Percentiles rank a stretch among this genome's conserved stretches.
Conservation (phyloP, 192 early-diverging fungal genomes). For the Backusella tarrabulga region DNA sequence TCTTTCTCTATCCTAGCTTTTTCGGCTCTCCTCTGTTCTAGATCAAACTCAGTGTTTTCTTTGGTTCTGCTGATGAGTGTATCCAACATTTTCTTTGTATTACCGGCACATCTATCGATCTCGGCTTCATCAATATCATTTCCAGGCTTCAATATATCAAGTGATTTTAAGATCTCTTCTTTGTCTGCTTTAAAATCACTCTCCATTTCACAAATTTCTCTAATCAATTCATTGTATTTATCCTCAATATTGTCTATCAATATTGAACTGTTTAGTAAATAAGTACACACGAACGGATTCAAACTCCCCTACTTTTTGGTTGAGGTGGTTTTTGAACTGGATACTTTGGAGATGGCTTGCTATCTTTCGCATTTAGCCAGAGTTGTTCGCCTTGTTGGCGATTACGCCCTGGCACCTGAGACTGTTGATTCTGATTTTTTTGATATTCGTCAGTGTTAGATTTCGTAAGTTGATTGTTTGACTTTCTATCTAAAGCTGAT, state of each 20-base stretch:
- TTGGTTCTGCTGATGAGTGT: not conserved
- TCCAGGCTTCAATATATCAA: not conserved
- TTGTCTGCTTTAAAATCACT: not conserved
- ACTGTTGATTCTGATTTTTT: not conserved
- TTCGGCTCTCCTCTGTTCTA: not conserved
- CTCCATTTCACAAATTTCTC: not conserved
- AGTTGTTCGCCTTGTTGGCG: not conserved
- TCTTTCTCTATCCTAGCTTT: not conserved
- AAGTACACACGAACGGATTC: not conserved
- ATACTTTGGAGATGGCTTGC: not conserved
- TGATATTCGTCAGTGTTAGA: not conserved
- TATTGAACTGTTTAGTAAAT: not conserved
- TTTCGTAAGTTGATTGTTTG: not conserved
- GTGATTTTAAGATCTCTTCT: not conserved
- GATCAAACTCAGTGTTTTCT: not conserved
- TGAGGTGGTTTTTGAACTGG: not conserved
- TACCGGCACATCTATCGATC: not conserved
- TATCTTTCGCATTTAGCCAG: not conserved
- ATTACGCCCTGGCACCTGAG: not conserved
- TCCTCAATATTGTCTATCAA: not conserved
- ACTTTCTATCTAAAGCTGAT: not conserved
- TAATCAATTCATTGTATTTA: not conserved
- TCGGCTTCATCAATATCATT: not conserved
- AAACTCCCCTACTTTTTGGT: not conserved
- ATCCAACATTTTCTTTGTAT: not conserved